A percentile compares a stretch with the other conserved stretches of the same genome.
phyloP scores from a whole-genome alignment of 306 rosid species.

The Pueraria montana region DNA sequence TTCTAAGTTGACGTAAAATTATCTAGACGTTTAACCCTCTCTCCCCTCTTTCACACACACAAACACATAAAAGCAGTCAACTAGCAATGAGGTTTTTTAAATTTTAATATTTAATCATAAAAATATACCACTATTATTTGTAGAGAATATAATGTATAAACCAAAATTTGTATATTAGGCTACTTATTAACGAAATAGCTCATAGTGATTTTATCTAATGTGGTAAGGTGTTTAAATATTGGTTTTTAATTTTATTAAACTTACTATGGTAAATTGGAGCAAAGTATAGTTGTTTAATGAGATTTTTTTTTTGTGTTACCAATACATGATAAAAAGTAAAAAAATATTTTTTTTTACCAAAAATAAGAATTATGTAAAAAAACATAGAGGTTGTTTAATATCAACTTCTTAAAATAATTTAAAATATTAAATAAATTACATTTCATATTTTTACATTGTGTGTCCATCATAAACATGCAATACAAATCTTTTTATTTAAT shows the following conservation, averaged over 20 bases:
- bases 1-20: no score
- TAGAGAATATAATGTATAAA: neutral
- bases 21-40: no score
- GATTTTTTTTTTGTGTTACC: no score
- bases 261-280: neutral
- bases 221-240: neutral
- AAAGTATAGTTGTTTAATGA: no score
- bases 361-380: neutral
- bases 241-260: neutral
- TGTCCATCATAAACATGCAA: neutral
- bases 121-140: no score
- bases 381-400: neutral
- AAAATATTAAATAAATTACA: neutral
- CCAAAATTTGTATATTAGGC: neutral
- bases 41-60: no score
- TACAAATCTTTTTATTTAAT: neutral
- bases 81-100: neutral
- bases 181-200: neutral
- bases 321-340: no score
- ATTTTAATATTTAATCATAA: no score
- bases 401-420: no score
- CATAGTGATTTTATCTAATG: neutral
- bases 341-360: no score
- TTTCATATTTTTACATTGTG: neutral
- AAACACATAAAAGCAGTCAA: neutral